Evolutionary conservation across 176 grass and related monocot genomes (phyloP), one percentile per base, ranked within the genome.

Genomic region (Stipa capillata): DNA sequence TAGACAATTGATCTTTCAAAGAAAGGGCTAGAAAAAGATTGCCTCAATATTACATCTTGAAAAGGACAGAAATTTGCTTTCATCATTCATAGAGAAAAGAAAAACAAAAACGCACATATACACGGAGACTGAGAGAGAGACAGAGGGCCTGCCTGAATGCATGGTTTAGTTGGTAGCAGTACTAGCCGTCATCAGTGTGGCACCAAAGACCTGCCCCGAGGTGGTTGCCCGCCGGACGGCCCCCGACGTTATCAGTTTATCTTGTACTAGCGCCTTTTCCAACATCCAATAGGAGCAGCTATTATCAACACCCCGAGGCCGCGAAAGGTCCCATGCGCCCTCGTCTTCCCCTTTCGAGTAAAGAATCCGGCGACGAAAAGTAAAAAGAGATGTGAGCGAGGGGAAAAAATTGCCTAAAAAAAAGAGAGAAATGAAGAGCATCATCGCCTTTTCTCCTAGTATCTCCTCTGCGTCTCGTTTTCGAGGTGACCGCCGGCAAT

Each of bases 311-410:
- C 33, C 74, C 66, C 75, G 65, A 66, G 62, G 76, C 60, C 48
- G 77, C 70, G 57, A 65, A 58, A 65, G 72, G 48, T 49, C 36
- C 40, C 70, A 57, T 40, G 77, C 69, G 61, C 40, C 69, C 71
- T 69, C 51, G 51, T 59, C 78, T 69, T 60, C 58, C 72, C 63
- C 78, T 87, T 87, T 62, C 25, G 17, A 87, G 78, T 57, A 74
- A 77, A 77, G 25, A 77, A 62, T 69, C 66, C 66, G 24, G 14
- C 39, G 3, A 4, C 24, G 41, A 47, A 69, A 69, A 31, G 66
- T 47, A 47, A 69, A 69, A 41, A 25, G n/a, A 67, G 41, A 16
- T n/a, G n/a, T 11, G 14, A 14, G 63, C 35, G 69, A 21, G 35
- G 21, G 56, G 27, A 31, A 75, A 42, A 49, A 47, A 44, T 3